Evolutionary conservation across 2,329 filamentous ascomycete genomes (phyloP).

Genomic region (Fusarium sp.): DNA sequence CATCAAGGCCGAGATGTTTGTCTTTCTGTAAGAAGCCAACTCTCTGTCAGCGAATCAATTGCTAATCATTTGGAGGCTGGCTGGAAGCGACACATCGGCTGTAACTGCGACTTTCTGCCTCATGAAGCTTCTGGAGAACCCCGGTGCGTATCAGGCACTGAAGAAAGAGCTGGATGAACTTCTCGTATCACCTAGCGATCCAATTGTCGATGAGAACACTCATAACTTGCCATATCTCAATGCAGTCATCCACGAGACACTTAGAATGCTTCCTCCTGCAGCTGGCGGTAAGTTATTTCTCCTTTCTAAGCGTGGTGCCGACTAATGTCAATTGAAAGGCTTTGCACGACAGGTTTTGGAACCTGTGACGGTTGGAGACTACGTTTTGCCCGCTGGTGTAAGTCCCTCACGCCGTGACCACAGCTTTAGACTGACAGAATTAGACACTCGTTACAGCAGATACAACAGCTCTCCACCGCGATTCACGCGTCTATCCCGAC

Average conservation of each 20-base stretch:
- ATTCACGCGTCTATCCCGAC: background rate
- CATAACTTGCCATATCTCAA: background rate
- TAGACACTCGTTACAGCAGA: background rate
- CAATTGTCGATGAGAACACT: background rate
- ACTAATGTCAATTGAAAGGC: background rate
- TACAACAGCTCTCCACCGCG: background rate
- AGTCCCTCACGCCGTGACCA: accelerated
- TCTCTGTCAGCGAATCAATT: background rate
- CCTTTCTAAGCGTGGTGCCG: accelerated
- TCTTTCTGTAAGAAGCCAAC: background rate
- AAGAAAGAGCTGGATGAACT: background rate
- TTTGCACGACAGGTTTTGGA: background rate
- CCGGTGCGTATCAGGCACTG: background rate
- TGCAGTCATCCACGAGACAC: background rate
- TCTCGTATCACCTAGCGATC: background rate
- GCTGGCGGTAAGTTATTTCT: background rate
- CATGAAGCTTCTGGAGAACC: background rate
- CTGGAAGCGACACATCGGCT: background rate
- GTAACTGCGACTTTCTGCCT: background rate
- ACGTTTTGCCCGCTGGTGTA: background rate
- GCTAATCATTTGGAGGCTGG: background rate
- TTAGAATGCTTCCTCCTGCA: background rate
- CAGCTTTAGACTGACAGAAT: background rate
- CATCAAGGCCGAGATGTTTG: background rate
- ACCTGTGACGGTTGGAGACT: background rate